phyloP scores from a whole-genome alignment of 1,139 yeast genomes.

The Pichia sorboxylosa region DNA sequence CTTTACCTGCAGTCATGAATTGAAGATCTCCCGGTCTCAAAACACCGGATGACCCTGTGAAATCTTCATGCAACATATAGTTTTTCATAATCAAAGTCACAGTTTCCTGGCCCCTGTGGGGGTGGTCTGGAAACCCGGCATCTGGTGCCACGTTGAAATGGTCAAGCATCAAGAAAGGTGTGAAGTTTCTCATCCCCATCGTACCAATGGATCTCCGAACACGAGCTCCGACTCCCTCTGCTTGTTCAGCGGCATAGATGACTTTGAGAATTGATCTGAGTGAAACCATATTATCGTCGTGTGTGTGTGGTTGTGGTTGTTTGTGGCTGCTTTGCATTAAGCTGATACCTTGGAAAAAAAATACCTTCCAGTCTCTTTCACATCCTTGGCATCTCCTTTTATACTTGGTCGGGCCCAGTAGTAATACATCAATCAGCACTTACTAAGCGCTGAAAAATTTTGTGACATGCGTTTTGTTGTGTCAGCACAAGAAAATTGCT shows the following conservation, averaged over 20 bases:
- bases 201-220: conserved; percentile 79
- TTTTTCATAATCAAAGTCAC: conserved; percentile 67
- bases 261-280: conserved; percentile 46
- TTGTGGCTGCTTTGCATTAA: too few species aligned
- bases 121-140: conserved; percentile 82
- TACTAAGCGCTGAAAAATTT: too few species aligned
- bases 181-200: conserved; percentile 52
- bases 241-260: conserved; percentile 58
- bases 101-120: conserved; percentile 88
- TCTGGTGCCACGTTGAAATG: conserved; percentile 53
- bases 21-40: conserved; percentile 80
- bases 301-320: too few species aligned
- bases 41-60: conserved; percentile 74
- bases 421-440: too few species aligned
- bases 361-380: too few species aligned
- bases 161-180: conserved; percentile 79
- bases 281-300: conserved; percentile 3
- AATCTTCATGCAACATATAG: conserved; percentile 81
- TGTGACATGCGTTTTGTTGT: too few species aligned
- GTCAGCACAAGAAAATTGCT: too few species aligned
- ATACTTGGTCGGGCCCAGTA: too few species aligned
- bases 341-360: too few species aligned
- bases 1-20: conserved; percentile 92
- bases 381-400: too few species aligned
- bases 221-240: conserved; percentile 81